phyloP scores from a whole-genome alignment of 768 basidiomycete genomes.

The Pleurotus sapidus region DNA sequence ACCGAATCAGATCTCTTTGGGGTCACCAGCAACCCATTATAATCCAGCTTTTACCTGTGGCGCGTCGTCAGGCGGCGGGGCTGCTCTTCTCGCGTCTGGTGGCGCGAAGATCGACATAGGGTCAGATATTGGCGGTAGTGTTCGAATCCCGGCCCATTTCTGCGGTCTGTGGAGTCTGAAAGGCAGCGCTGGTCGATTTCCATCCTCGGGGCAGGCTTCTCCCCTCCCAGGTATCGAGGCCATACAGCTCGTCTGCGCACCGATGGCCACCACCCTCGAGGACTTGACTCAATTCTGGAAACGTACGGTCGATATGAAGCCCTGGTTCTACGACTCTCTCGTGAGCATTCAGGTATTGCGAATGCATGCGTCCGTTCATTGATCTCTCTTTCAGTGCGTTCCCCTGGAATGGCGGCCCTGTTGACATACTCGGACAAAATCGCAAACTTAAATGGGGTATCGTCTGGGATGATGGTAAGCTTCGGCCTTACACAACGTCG shows the following conservation, averaged over 20 bases:
- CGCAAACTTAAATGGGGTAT: conserved; percentile 49
- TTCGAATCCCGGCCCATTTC: conserved; percentile 71
- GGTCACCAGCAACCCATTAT: conserved; percentile 59
- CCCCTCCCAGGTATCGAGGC: conserved; percentile 56
- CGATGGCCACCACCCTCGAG: conserved; percentile 59
- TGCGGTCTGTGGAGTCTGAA: conserved; percentile 70
- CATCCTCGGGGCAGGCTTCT: conserved; percentile 43
- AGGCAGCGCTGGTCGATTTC: conserved; percentile 56
- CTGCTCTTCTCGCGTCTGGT: conserved; percentile 61
- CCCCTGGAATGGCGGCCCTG: conserved; percentile 47
- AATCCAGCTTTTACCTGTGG: conserved; percentile 50
- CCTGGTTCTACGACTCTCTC: conserved; percentile 68
- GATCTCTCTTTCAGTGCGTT: conserved; percentile 39
- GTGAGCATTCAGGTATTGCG: conserved; percentile 23
- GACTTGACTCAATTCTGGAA: conserved; percentile 69
- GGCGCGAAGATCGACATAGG: conserved; percentile 70
- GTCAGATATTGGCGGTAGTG: conserved; percentile 71
- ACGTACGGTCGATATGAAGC: conserved; percentile 53
- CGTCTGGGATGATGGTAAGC: conserved; percentile 52
- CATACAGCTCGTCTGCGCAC: conserved; percentile 49
- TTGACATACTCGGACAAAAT: conserved; percentile 43
- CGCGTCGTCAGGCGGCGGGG: conserved; percentile 71
- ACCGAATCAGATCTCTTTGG: conserved; percentile 62
- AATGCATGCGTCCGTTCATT: conserved; percentile 17
- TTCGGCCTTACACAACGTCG: background rate